Conservation (phyloP, 1,139 yeast genomes). For the Candida smagusa region DNA sequence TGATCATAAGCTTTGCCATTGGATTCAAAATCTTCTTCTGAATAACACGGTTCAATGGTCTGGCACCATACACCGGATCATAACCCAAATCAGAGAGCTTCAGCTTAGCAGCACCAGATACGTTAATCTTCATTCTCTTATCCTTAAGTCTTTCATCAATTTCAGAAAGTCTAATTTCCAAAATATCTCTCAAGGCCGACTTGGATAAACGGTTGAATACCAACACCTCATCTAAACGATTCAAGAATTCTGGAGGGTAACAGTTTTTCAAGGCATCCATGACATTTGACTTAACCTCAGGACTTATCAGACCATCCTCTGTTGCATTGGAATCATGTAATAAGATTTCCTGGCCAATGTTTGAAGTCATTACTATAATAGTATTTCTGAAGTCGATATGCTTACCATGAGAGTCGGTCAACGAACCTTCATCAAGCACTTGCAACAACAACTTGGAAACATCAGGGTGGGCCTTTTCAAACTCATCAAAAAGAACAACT, state of each 20-base stretch:
- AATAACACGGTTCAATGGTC: slow-evolving; percentile 88
- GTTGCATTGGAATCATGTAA: slow-evolving; percentile 51
- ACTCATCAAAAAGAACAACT: slow-evolving; percentile 89
- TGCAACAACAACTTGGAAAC: slow-evolving; percentile 83
- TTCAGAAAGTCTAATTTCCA: slow-evolving; percentile 78
- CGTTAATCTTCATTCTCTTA: slow-evolving; percentile 65
- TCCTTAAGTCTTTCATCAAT: slow-evolving; percentile 76
- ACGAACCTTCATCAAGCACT: slow-evolving; percentile 90
- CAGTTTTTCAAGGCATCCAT: slow-evolving; percentile 61
- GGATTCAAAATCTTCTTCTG: slow-evolving; percentile 83
- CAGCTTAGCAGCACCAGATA: slow-evolving; percentile 62
- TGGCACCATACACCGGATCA: slow-evolving; percentile 89
- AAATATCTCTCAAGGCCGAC: slow-evolving; percentile 67
- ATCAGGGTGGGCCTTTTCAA: slow-evolving; percentile 96
- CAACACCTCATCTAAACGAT: slow-evolving; percentile 86
- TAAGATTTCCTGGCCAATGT: slow-evolving; percentile 89
- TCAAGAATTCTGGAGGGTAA: slow-evolving; percentile 93
- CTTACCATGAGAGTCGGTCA: slow-evolving; percentile 93
- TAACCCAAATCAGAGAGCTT: slow-evolving; percentile 85
- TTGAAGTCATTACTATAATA: slow-evolving; percentile 94
- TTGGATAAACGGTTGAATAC: slow-evolving; percentile 87
- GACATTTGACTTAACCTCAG: slow-evolving; percentile 54
- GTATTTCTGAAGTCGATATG: slow-evolving; percentile 92
- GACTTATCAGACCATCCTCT: slow-evolving; percentile 46
- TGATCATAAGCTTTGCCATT: slow-evolving; percentile 72